A percentile compares a stretch with the other conserved stretches of the same genome.
Conservation (phyloP, 2,329 filamentous ascomycete species). For the Aspergillus sp. region DNA sequence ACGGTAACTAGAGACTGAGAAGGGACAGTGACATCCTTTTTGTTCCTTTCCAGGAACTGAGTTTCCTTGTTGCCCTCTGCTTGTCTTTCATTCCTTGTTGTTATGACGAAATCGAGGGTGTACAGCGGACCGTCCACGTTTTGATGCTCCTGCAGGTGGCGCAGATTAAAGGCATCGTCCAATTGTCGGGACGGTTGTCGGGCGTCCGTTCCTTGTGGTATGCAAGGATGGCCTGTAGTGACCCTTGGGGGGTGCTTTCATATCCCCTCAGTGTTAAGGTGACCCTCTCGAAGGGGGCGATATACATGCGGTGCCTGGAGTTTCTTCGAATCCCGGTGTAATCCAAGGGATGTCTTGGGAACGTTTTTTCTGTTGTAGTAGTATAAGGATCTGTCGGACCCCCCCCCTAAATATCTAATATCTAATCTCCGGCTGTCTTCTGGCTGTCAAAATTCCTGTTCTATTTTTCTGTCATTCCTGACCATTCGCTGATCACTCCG, state of each 20-base stretch:
- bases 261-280: slow-evolving; percentile 19
- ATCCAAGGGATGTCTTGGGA: slow-evolving; percentile 24
- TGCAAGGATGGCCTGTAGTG: slow-evolving; percentile 29
- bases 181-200: slow-evolving; percentile 9
- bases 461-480: background rate
- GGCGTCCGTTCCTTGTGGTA: slow-evolving; percentile 25
- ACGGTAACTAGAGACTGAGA: slow-evolving; percentile 5
- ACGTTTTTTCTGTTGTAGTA: slow-evolving; percentile 1
- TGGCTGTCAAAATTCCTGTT: background rate
- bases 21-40: slow-evolving; percentile 12
- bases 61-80: background rate
- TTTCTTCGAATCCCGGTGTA: slow-evolving; percentile 10
- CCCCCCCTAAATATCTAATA: slow-evolving; percentile 8
- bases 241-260: slow-evolving; percentile 13
- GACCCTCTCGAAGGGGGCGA: slow-evolving; percentile 21
- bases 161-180: slow-evolving; percentile 11
- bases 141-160: slow-evolving; percentile 20
- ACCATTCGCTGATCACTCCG: background rate
- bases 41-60: slow-evolving; percentile 11
- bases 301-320: slow-evolving; percentile 13
- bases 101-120: slow-evolving; percentile 22
- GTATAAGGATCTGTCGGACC: slow-evolving; percentile 26
- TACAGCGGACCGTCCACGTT: slow-evolving; percentile 26
- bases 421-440: slow-evolving; percentile 1
- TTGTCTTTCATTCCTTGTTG: slow-evolving; percentile 24